Evolutionary conservation across 1,284 basidiomycete genomes (phyloP), one percentile per base, ranked within the genome.

Genomic region (Trichosporon asahii): DNA sequence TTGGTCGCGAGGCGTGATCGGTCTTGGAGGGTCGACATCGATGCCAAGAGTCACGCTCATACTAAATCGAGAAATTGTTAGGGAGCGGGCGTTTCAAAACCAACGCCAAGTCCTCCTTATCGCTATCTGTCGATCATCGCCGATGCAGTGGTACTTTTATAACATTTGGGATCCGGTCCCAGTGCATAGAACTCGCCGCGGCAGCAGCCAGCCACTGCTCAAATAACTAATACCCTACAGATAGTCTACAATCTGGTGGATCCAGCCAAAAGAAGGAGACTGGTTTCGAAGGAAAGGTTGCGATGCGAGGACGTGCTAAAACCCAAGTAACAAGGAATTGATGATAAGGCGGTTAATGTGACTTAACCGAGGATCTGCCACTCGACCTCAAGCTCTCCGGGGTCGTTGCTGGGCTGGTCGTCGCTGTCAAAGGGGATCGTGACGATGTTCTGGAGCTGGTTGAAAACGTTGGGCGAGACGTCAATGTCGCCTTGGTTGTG

Each of bases 381-480:
- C 3, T 70, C 72, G 78, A 90, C 57, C 5, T 29, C 18, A 18
- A 61, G 29, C 27, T 31, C 29, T 29, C 57, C 57, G 57, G 57
- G 57, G 57, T 61, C 57, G 57, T 61, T 61, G 57, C 18, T 4
- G 57, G 57, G 57, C 57, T 61, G 57, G 15, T 61, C 57, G 29
- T 57, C 35, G 37, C 37, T 44, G 25, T 44, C 27, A 6, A 64
- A 64, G 27, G 23, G 27, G 53, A 29, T 23, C 53, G n/a, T 76
- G 40, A 88, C 89, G 68, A 95, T 87, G 18, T 80, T 75, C 60
- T 85, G 69, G 29, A 61, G 57, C 11, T 61, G 27, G 57, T 61
- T 61, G 87, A 97, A 97, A 29, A 92, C 90, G 65, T 78, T 89
- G n/a, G 80, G 73, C 14, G 92, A 94, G 70, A 97, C 87, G 81